phyloP scores from a whole-genome alignment of 345 rosid species.

The Kernera saxatilis region DNA sequence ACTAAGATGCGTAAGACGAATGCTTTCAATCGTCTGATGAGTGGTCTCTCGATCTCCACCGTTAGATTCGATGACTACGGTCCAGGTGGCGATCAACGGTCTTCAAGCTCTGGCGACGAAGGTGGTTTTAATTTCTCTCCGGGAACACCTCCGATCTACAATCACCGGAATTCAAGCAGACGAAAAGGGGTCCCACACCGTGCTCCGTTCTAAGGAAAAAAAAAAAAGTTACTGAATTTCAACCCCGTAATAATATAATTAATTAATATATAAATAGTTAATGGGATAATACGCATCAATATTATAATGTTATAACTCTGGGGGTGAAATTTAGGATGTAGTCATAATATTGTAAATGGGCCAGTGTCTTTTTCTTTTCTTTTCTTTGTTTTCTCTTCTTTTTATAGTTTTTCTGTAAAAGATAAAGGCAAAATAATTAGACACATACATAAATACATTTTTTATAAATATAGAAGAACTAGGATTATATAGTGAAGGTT shows the following conservation, averaged over 20 bases:
- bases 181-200: conserved; percentile 90
- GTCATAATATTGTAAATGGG: conserved; percentile 32
- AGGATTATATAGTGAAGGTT: conserved; percentile 17
- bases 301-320: neutral
- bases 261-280: neutral
- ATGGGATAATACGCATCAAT: neutral
- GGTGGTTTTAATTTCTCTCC: conserved; percentile 51
- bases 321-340: conserved; percentile 27
- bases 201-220: conserved; percentile 47
- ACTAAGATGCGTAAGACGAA: conserved; percentile 59
- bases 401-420: conserved; percentile 1
- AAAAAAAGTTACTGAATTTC: conserved; percentile 5
- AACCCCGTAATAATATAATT: conserved; percentile 12
- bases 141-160: conserved; percentile 51
- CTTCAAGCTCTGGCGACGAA: conserved; percentile 62
- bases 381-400: neutral
- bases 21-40: conserved; percentile 58
- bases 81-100: conserved; percentile 29
- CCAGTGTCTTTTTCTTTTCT: neutral
- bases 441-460: conserved; percentile 26
- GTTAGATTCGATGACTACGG: conserved; percentile 27
- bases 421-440: conserved; percentile 12
- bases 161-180: conserved; percentile 61
- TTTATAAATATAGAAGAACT: conserved; percentile 6
- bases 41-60: conserved; percentile 45